A percentile compares a stretch with the other conserved stretches of the same genome.
phyloP scores from a whole-genome alignment of 768 basidiomycete species.

The Trametes elegans region DNA sequence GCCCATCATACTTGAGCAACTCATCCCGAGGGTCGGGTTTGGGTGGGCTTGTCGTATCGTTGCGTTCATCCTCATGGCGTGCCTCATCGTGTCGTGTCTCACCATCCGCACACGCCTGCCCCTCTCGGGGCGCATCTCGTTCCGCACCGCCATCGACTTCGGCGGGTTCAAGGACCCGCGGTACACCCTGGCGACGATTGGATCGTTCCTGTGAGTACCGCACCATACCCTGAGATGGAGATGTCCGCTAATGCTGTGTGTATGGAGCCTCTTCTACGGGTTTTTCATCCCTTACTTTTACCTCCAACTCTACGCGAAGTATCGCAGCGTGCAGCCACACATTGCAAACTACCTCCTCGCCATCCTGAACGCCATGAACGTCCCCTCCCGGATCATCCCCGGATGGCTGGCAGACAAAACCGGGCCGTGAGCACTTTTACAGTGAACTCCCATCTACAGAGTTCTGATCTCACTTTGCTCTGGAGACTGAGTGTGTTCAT shows the following conservation, averaged over 20 bases:
- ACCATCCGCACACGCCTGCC: constrained; percentile 30
- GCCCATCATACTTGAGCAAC: constrained; percentile 51
- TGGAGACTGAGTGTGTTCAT: constrained; percentile 31
- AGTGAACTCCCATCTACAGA: not conserved
- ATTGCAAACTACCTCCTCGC: constrained; percentile 30
- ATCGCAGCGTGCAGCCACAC: constrained; percentile 22
- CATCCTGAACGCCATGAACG: constrained; percentile 32
- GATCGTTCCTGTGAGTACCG: constrained; percentile 25
- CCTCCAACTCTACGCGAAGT: constrained; percentile 31
- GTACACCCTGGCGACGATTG: constrained; percentile 22
- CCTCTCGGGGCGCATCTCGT: constrained; percentile 21
- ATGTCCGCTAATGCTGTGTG: not conserved
- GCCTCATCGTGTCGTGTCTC: constrained; percentile 26
- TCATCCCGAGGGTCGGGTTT: constrained; percentile 31
- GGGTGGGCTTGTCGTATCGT: constrained; percentile 32
- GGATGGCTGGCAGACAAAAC: constrained; percentile 31
- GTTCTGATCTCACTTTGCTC: not conserved
- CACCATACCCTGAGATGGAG: not conserved
- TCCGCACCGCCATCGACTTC: constrained; percentile 27
- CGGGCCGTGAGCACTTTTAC: constrained; percentile 22
- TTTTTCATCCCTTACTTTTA: constrained; percentile 37
- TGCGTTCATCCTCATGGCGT: constrained; percentile 29
- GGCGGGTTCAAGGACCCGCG: constrained; percentile 27
- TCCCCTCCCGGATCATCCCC: constrained; percentile 30
- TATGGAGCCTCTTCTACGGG: constrained; percentile 29